These are phyloP conservation scores for Aristolochia fimbriata DNA, from an alignment of 164 flowering plant species.

Conservation along the genomic window DNA sequence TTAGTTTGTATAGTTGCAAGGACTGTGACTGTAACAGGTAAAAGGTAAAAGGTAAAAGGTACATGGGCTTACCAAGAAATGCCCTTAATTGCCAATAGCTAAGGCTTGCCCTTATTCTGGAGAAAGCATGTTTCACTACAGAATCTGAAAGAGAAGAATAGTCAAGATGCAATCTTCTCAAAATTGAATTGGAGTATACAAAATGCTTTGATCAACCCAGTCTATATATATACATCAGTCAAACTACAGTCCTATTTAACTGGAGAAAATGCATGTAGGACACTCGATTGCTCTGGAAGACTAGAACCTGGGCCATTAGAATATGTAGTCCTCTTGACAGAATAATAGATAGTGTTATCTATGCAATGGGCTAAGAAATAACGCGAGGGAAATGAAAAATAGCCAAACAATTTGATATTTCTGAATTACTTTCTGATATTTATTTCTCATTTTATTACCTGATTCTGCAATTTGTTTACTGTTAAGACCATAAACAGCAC, in stretches of 20 bases:
- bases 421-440: too few relatives aligned
- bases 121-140: not conserved
- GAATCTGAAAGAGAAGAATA: conserved; percentile 4
- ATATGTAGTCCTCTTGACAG: too few relatives aligned
- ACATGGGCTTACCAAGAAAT: conserved; percentile 17
- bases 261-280: not conserved
- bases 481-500: conserved; percentile 54
- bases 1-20: not conserved
- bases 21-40: not conserved
- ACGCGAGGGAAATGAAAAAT: too few relatives aligned
- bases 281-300: too few relatives aligned
- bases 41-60: not conserved
- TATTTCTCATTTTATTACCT: conserved; percentile 23
- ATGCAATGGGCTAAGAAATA: too few relatives aligned
- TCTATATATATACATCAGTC: not conserved
- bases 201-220: not conserved
- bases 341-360: too few relatives aligned
- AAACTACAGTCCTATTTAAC: not conserved
- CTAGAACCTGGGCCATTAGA: too few relatives aligned
- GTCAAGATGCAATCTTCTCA: not conserved
- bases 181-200: not conserved
- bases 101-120: conserved; percentile 9
- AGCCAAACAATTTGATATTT: too few relatives aligned
- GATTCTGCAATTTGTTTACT: conserved; percentile 24
- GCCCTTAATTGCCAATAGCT: conserved; percentile 17